These are phyloP conservation scores for Spergularia marina DNA, from an alignment of 148 eudicot species.

Conservation along the genomic window DNA sequence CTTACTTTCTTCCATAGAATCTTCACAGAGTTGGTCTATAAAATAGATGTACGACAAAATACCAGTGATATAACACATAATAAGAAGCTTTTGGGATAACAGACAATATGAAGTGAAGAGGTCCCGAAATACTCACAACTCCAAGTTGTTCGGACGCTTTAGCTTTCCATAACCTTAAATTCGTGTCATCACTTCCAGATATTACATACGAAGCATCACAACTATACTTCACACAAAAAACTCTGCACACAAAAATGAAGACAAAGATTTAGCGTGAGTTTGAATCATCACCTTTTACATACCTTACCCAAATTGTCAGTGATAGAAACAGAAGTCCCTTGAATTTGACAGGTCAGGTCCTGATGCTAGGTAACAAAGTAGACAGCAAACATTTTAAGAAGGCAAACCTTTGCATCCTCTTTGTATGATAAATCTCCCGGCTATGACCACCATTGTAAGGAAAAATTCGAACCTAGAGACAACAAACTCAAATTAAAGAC, in stretches of 20 bases:
- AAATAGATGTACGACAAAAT: not conserved
- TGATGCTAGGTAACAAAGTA: not conserved
- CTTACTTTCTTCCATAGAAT: not conserved
- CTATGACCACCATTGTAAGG: conserved; percentile 90
- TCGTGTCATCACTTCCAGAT: conserved; percentile 95
- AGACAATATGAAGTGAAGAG: not conserved
- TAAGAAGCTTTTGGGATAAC: not conserved
- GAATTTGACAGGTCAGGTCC: not conserved
- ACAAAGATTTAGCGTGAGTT: not conserved
- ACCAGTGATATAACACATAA: not conserved
- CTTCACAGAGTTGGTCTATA: not conserved
- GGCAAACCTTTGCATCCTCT: conserved; percentile 95
- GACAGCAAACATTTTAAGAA: not conserved
- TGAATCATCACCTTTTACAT: not conserved
- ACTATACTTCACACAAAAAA: conserved; percentile 78
- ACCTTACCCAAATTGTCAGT: not conserved
- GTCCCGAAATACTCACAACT: conserved; percentile 58
- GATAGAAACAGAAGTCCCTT: not conserved
- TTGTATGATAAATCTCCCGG: conserved; percentile 93
- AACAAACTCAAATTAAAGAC: conserved; percentile 8
- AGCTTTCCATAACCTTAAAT: conserved; percentile 96
- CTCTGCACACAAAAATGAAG: conserved; percentile 26
- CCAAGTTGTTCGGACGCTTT: conserved; percentile 97
- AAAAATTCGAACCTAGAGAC: conserved; percentile 75
- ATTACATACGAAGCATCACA: conserved; percentile 79